Base-by-base conservation (phyloP, 768 basidiomycete species). In the Lactifluus hygrophoroides region DNA sequence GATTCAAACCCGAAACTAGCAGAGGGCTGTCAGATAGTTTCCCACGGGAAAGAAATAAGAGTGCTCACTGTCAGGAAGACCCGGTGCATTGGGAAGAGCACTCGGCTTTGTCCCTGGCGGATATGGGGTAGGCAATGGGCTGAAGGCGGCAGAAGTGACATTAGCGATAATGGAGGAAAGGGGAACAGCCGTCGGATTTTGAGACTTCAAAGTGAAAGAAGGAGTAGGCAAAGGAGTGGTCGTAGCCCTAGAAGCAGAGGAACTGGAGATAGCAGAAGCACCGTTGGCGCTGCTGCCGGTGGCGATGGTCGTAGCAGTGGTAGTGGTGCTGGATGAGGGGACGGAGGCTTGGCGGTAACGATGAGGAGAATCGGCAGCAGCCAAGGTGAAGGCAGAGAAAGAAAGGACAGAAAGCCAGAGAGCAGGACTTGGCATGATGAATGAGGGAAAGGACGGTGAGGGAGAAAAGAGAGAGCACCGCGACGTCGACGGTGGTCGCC, bases 101-200 rank as follows among this genome's bases (percentile, higher is more conserved):
- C 57, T 63, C 3, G 84, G 82, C 1, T 64, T 70, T 3, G 80
- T 59, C 5, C 85, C 85, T 4, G 82, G 72, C 4, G 77, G 62
- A 54, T 69, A 74, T 8, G 80, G 82, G 2, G 77, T 68, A 4
- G 73, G 70, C 5, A 86, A 69, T 2, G 81, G 69, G 27, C 66
- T 64, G 1, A 83, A 83, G 0, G 75, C 54, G 21, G 74, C 73
- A 44, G 73, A 73, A 27, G 76, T 38, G 10, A 77, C 76, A 50
- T 67, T 72, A 3, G 76, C 73, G 25, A 74, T 70, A 58, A 86
- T 83, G 9, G 67, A 69, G 1, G 78, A 68, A 47, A 86, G 69
- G 14, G 84, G 82, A 47, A 82, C 70, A 43, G 84, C 84, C 30
- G 83, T 85, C 0, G 84, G 82, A 67, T 85, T 83, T 7, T 76